These are phyloP conservation scores for Prorocentrum cordatum DNA, from an alignment of 169 alveolate species.

Conservation along the genomic window DNA sequence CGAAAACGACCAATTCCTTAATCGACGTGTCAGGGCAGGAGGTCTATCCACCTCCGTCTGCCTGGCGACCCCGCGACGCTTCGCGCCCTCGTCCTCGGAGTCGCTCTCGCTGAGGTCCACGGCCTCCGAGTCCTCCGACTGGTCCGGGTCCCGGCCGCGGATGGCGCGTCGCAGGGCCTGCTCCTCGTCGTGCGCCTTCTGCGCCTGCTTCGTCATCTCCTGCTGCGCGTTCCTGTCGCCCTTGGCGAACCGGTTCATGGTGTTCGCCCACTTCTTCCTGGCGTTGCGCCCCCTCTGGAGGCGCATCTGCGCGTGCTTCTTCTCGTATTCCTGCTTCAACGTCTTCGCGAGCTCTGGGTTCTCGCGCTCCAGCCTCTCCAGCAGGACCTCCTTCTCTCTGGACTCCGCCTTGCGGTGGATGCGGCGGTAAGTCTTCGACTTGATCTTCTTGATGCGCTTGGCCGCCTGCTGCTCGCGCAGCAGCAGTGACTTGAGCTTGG, in stretches of 20 bases:
- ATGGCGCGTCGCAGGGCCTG: constrained; percentile 38
- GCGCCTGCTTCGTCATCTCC: constrained; percentile 55
- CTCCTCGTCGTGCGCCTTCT: constrained; percentile 61
- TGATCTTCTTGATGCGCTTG: constrained; percentile 43
- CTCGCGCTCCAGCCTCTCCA: constrained; percentile 27
- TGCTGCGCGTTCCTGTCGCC: constrained; percentile 47
- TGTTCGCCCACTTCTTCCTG: constrained; percentile 54
- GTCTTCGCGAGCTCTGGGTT: constrained; percentile 44
- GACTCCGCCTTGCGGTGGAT: constrained; percentile 39
- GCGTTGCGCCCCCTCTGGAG: constrained; percentile 16
- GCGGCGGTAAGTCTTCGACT: constrained; percentile 67
- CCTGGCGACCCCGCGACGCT: too few relatives aligned
- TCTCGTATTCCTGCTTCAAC: constrained; percentile 58
- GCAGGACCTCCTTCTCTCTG: constrained; percentile 14
- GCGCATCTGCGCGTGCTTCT: constrained; percentile 34
- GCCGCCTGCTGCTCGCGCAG: constrained; percentile 35
- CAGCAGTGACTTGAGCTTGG: constrained; percentile 7
- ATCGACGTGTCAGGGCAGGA: too few relatives aligned
- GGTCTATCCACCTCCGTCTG: too few relatives aligned
- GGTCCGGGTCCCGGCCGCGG: constrained; percentile 13
- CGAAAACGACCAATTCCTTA: too few relatives aligned
- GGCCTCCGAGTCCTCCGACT: constrained; percentile 9
- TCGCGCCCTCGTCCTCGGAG: not conserved
- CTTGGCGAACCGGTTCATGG: constrained; percentile 61
- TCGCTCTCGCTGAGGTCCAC: constrained; percentile 32